Evolutionary conservation across 2,329 filamentous ascomycete genomes (phyloP), one percentile per base, ranked within the genome.

Genomic region (Diplodia sapinea): DNA sequence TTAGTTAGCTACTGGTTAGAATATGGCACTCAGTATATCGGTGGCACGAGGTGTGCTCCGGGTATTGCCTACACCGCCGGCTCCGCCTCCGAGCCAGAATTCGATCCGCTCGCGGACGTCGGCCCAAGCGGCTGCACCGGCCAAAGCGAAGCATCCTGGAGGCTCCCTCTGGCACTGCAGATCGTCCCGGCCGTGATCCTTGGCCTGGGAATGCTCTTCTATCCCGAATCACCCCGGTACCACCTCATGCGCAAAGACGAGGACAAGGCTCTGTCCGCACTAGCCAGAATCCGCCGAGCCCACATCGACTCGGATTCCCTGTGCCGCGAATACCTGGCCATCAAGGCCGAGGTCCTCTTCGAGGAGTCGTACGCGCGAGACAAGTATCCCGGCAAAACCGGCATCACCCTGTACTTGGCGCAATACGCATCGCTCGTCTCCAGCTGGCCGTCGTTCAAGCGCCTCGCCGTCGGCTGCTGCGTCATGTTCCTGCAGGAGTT

Each of bases 141-240:
- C 0, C 57, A 61, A 4, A 61, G 57, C 26, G 40, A 61, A 20
- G 86, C 85, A 70, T 86, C 87, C 7, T 65, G 93, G 84, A 89
- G 91, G 71, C 91, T 94, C 69, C 90, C 90, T 68, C 91, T 94
- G 72, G 87, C 79, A 65, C 82, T 94, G 66, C 92, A 94, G 81
- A 90, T 93, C 79, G 80, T 87, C 68, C 94, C 91, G 90, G 91
- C 89, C 65, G 31, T 92, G 56, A 89, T 94, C 71, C 88, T 94
- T 33, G 90, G 79, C 40, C 74, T 74, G 57, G 91, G 91, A 75
- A 86, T 94, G 33, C 76, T 92, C 70, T 79, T 91, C 75, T 88
- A 94, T n/a, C 91, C 91, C 70, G 91, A 94, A 77, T 93, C 91
- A 0, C 91, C 91, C 64, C 89, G 57, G 91, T 94, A 88, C 84